phyloP scores from a whole-genome alignment of 768 basidiomycete genomes.

The Boletus patriciae region DNA sequence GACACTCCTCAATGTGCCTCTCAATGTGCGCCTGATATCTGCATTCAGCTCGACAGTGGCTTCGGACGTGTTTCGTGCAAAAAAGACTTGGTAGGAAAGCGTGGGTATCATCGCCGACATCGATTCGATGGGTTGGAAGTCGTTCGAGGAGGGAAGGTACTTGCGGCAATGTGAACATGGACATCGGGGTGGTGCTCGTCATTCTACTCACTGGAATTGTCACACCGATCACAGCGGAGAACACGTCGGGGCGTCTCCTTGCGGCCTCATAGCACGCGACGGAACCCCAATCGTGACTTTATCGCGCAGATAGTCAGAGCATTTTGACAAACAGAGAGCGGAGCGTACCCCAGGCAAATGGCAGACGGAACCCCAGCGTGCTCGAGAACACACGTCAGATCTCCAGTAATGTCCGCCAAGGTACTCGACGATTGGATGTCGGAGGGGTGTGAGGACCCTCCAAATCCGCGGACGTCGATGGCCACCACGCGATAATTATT shows the following conservation, averaged over 20 bases:
- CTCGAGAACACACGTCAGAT: constrained; percentile 62
- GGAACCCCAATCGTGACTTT: constrained; percentile 77
- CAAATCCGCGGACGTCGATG: constrained; percentile 71
- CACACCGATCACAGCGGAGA: constrained; percentile 56
- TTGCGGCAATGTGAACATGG: constrained; percentile 24
- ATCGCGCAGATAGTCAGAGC: background rate
- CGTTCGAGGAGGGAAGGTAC: constrained; percentile 58
- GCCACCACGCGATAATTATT: constrained; percentile 60
- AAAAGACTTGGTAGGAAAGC: constrained; percentile 65
- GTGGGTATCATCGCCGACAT: constrained; percentile 46
- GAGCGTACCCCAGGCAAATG: constrained; percentile 61
- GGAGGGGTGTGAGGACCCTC: constrained; percentile 61
- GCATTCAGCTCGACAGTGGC: constrained; percentile 55
- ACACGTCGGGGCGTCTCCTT: constrained; percentile 63
- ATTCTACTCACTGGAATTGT: constrained; percentile 54
- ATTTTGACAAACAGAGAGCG: background rate
- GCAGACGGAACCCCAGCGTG: constrained; percentile 49
- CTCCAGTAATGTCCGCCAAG: constrained; percentile 59
- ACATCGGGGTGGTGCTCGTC: background rate
- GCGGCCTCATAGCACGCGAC: constrained; percentile 68
- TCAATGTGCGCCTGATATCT: constrained; percentile 57
- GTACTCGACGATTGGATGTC: constrained; percentile 59
- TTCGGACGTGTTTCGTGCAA: constrained; percentile 46
- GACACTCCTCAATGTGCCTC: constrained; percentile 54
- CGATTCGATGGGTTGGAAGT: constrained; percentile 46